Base-by-base conservation (phyloP, 23 red algal species). In the Cyanidium caldarium region DNA sequence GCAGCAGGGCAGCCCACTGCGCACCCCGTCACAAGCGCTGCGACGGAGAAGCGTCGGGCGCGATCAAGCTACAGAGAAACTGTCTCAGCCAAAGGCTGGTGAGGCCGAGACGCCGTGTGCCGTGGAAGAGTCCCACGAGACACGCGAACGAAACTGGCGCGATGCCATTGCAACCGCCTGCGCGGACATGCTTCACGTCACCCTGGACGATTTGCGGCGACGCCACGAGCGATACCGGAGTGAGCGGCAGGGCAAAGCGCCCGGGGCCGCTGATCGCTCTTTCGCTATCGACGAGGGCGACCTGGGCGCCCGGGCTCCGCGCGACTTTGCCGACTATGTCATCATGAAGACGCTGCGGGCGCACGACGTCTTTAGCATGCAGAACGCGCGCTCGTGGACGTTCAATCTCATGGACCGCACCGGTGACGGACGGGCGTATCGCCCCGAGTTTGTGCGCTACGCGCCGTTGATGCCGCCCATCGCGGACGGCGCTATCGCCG, bases 391-490 rank as follows among this genome's bases (percentile, higher is more conserved):
- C 17, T 82, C 78, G 0, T 90, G 86, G 86, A 56, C 82, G 2
- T 90, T 90, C 46, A 90, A 90, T 40, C 46, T 90, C 25, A 90
- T 90, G 86, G 86, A 90, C 46, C 75, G 77, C 34, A 78, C 40
- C 33, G 86, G 86, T 23, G 40, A 75, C 23, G 86, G 86, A 2
- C 77, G 68, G 45, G 86, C 82, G 33, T 67, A 80, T 7, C 39
- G 73, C 2, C 70, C 75, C 20, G 86, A 90, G 65, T 90, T 82
- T 71, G 39, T 78, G 0, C 57, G 78, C 2, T 82, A 83, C 38
- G 78, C 78, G 30, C 72, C 78, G 23, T 68, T 82, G 33, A 90
- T 90, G 72, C 57, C 65, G 3, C 86, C 78, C 16, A 65, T 83
- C 34, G 46, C 78, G 10, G 86, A 90, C 46, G 68, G 72, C 16